phyloP scores from a whole-genome alignment of 2,329 filamentous ascomycete genomes.

The Cadophora luteo-olivacea region DNA sequence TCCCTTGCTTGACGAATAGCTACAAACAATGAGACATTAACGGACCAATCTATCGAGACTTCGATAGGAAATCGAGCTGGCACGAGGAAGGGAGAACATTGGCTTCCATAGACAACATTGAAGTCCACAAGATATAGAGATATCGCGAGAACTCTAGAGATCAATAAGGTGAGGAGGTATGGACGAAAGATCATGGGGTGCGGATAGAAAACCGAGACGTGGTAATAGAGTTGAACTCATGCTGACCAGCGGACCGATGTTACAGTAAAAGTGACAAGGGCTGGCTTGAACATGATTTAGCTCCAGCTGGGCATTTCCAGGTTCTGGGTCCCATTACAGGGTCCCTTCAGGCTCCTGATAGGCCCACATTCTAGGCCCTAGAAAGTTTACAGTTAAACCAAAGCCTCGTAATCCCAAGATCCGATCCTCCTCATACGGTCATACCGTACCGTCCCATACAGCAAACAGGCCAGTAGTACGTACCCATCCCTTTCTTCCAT shows the following conservation, averaged over 20 bases:
- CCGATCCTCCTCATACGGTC: background rate
- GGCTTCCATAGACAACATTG: background rate
- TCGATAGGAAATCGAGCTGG: background rate
- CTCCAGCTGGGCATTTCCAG: slow-evolving; percentile 8
- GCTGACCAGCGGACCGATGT: background rate
- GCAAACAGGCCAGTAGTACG: background rate
- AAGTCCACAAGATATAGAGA: background rate
- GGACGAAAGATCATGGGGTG: background rate
- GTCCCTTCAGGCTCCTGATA: background rate
- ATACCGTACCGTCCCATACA: background rate
- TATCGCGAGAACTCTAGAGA: too few relatives aligned
- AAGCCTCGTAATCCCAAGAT: slow-evolving; percentile 8
- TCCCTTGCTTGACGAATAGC: background rate
- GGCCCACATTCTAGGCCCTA: background rate
- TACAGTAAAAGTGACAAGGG: background rate
- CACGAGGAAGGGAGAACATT: background rate
- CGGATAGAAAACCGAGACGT: background rate
- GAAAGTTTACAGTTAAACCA: background rate
- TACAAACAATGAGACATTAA: background rate
- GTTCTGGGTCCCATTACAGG: background rate
- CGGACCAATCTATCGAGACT: background rate
- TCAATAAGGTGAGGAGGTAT: too few relatives aligned
- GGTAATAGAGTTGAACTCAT: background rate
- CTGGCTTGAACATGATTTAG: background rate
- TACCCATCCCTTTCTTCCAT: background rate